Conservation (phyloP, 1,284 basidiomycete genomes). For the Tilletiaria anomala region DNA sequence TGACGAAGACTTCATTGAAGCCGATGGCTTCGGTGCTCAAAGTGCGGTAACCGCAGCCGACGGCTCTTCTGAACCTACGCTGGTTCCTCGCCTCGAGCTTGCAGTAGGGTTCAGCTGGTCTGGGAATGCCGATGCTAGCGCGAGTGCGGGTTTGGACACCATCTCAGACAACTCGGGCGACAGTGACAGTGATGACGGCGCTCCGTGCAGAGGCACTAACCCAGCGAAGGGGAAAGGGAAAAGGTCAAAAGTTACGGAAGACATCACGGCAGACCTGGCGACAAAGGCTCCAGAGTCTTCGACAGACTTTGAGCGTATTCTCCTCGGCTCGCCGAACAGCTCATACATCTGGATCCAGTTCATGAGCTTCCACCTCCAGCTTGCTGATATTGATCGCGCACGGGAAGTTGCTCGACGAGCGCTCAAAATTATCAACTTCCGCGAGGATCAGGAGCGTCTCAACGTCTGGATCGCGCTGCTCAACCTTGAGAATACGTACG, state of each 20-base stretch:
- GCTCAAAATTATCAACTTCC: constrained; percentile 72
- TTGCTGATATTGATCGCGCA: constrained; percentile 89
- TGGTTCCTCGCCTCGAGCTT: constrained; percentile 38
- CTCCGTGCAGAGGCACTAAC: constrained; percentile 5
- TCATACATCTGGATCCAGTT: constrained; percentile 98
- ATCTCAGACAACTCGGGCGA: constrained; percentile 4
- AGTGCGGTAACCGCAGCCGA: background rate
- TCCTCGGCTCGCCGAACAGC: constrained; percentile 90
- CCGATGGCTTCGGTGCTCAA: constrained; percentile 15
- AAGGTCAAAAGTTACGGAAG: constrained; percentile 13
- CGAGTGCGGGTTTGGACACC: constrained; percentile 19
- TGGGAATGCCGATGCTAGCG: constrained; percentile 36
- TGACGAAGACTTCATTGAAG: constrained; percentile 4
- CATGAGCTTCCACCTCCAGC: constrained; percentile 93
- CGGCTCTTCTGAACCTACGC: constrained; percentile 5
- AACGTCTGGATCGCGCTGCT: constrained; percentile 96
- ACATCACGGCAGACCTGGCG: constrained; percentile 29
- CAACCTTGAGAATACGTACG: constrained; percentile 88
- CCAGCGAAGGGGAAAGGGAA: constrained; percentile 6
- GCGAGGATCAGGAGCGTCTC: constrained; percentile 89
- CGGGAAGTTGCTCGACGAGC: constrained; percentile 73
- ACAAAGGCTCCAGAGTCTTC: constrained; percentile 59
- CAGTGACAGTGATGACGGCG: constrained; percentile 41
- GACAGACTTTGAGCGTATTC: constrained; percentile 81
- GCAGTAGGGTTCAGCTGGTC: constrained; percentile 47